These are phyloP conservation scores for Arthroderma sp. DNA, from an alignment of 2,329 filamentous ascomycete species.

Conservation along the genomic window DNA sequence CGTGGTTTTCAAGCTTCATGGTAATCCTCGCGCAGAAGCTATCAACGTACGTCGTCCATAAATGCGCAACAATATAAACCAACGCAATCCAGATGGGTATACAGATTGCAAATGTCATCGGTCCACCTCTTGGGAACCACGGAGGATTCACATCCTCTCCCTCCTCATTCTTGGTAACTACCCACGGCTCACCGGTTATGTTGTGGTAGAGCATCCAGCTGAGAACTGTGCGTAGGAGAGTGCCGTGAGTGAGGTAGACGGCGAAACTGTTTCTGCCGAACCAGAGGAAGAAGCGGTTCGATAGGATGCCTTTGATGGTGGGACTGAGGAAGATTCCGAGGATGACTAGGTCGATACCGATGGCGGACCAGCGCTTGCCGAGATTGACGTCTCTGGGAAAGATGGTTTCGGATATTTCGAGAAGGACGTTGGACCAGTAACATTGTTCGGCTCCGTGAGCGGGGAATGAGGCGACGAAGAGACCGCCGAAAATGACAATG, in stretches of 20 bases:
- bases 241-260: constrained; percentile 43
- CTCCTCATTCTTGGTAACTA: constrained; percentile 28
- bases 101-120: constrained; percentile 29
- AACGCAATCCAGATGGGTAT: constrained; percentile 35
- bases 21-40: constrained; percentile 37
- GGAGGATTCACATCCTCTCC: constrained; percentile 26
- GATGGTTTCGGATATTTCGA: constrained; percentile 29
- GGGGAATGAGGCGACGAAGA: constrained; percentile 38
- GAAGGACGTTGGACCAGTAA: constrained; percentile 35
- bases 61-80: constrained; percentile 35
- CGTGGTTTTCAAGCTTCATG: constrained; percentile 34
- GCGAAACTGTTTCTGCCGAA: constrained; percentile 43
- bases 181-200: constrained; percentile 33
- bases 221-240: constrained; percentile 38
- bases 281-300: constrained; percentile 39
- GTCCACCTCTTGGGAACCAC: constrained; percentile 30
- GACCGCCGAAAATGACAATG: constrained; percentile 26
- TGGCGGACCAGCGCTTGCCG: constrained; percentile 34
- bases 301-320: constrained; percentile 35
- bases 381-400: constrained; percentile 34
- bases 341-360: constrained; percentile 37
- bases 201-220: constrained; percentile 40
- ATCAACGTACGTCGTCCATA: constrained; percentile 42
- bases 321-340: constrained; percentile 40
- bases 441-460: constrained; percentile 38